Evolutionary conservation across 129 eudicot genomes (phyloP).

Genomic region (Helianthus annuus): HanXRQr2.0-SUNRISE NC_035445.2:2302605-2303104

Average conservation of each 20-base stretch:
- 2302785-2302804: background rate
- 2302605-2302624: conserved; percentile 70
- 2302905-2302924: conserved; percentile 22
- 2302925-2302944: conserved; percentile 15
- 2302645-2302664: conserved; percentile 59
- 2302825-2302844: conserved; percentile 15
- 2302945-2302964: background rate
- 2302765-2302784: conserved; percentile 40
- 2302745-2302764: conserved; percentile 74
- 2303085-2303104: conserved; percentile 20
- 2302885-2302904: conserved; percentile 38
- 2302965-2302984: conserved; percentile 13
- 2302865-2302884: conserved; percentile 20
- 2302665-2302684: conserved; percentile 76
- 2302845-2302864: conserved; percentile 19
- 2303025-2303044: conserved; percentile 28
- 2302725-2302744: conserved; percentile 57
- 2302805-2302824: conserved; percentile 19
- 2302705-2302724: conserved; percentile 45
- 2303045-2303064: conserved; percentile 33
- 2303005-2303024: background rate
- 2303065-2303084: conserved; percentile 27
- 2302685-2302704: conserved; percentile 78
- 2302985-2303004: conserved; percentile 9
- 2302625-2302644: conserved; percentile 79